Evolutionary conservation across 371 early-diverging fungal species (phyloP).

Genomic region (Circinella minor): DNA sequence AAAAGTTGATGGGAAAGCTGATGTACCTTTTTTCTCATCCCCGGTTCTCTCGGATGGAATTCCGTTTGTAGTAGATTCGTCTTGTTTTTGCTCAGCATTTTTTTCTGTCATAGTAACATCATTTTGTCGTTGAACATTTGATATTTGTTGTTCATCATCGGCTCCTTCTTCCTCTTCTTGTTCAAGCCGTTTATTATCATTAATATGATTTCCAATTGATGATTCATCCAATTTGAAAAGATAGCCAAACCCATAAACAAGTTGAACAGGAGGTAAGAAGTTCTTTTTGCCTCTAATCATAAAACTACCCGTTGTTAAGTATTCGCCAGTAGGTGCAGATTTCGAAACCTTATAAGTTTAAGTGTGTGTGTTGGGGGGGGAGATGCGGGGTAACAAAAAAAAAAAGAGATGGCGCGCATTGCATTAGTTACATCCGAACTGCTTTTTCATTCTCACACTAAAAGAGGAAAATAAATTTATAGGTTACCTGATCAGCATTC

Average conservation of each 20-base stretch:
- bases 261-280: constrained; percentile 91
- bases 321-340: constrained; percentile 97
- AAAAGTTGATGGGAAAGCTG: too few relatives aligned
- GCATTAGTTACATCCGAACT: neutral
- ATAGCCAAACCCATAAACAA: constrained; percentile 97
- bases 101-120: too few relatives aligned
- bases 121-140: neutral
- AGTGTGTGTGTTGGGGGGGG: too few relatives aligned
- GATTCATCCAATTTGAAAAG: constrained; percentile 90
- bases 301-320: constrained; percentile 94
- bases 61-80: too few relatives aligned
- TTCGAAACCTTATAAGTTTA: constrained; percentile 72
- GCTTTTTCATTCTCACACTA: neutral
- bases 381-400: neutral
- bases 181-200: constrained; percentile 35
- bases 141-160: neutral
- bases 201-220: constrained; percentile 72
- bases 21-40: neutral
- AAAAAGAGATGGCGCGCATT: neutral
- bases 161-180: constrained; percentile 18
- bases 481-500: constrained; percentile 72
- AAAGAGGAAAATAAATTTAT: neutral
- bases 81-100: too few relatives aligned
- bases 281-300: constrained; percentile 98
- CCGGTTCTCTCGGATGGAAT: neutral